Base-by-base conservation (phyloP, 2,329 filamentous ascomycete genomes). In the Neofusicoccum cordaticola region DNA sequence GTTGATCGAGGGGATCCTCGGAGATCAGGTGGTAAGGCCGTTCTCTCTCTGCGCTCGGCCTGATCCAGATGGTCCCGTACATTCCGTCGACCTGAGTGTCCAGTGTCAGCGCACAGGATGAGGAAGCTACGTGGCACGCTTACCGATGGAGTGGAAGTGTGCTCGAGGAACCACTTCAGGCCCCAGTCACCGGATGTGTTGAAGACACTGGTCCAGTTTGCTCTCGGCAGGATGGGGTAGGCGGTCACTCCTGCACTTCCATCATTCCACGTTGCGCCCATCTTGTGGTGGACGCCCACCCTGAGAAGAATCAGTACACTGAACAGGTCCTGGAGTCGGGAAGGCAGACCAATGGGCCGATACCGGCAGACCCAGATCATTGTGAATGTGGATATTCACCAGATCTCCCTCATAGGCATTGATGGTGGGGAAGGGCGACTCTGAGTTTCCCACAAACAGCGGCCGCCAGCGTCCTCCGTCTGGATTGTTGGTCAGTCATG, bases 161-260 rank as follows among this genome's bases (percentile, higher is more conserved):
- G 67, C 39, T 69, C 67, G 9, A 67, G 62, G 41, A 66, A 69
- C 53, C 66, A 66, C 42, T 68, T 68, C 35, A 68, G 42, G 31
- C 68, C 68, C 68, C 68, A 69, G 31, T 69, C 60, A n/a, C 63
- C 65, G 11, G 65, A 65, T 5, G 68, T 69, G 51, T 69, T 65
- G 44, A 69, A 65, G 3, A 63, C 63, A 19, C 56, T 63, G 5
- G 68, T 69, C 51, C 65, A 66, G 31, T 69, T 69, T 11, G 63
- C 65, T 52, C 68, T 56, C 9, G 68, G 68, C 22, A 69, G 65
- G 8, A 68, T 65, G 15, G 68, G 66, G 22, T 66, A 68, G 8
- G 61, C 60, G 11, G 66, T 67, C 8, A 69, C 63, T 8, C 68
- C 68, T 2, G 66, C 62, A 27, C 60, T 65, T 19, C 68, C 68